Conservation (phyloP, 2,329 filamentous ascomycete genomes). For the Epichloe typhina region DNA sequence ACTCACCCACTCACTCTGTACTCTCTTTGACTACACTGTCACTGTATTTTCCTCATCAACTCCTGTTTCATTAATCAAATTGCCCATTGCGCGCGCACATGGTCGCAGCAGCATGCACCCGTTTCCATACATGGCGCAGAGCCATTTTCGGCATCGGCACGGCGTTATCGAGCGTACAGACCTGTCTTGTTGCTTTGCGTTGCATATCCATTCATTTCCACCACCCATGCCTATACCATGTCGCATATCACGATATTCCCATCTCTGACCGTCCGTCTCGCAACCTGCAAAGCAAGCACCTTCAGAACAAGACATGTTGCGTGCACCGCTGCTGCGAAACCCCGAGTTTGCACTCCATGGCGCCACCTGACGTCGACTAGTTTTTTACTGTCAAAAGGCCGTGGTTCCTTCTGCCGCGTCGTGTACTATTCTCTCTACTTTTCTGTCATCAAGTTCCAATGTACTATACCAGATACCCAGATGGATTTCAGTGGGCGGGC, state of each 20-base stretch:
- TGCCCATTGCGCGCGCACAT: neutral
- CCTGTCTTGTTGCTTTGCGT: neutral
- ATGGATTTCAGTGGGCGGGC: neutral
- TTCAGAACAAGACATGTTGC: too few species aligned
- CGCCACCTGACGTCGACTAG: too few species aligned
- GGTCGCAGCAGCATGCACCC: conserved; percentile 1
- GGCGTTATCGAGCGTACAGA: neutral
- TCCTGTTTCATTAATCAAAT: neutral
- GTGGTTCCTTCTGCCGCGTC: neutral
- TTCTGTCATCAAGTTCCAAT: neutral
- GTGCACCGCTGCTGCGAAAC: too few species aligned
- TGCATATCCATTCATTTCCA: neutral
- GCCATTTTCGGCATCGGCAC: neutral
- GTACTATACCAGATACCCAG: conserved; percentile 4
- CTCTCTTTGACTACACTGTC: neutral
- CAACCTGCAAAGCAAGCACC: too few species aligned
- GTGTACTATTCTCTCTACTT: neutral
- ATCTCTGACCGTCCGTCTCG: too few species aligned
- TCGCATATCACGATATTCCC: too few species aligned
- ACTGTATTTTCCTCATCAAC: neutral
- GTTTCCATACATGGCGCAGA: neutral
- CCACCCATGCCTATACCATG: neutral
- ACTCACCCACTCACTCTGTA: conserved; percentile 1
- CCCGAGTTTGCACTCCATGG: too few species aligned
- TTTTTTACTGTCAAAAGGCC: too few species aligned